Percentiles rank a stretch among this genome's conserved stretches.
Conservation (phyloP, 208 protist genomes). For the Herpetomonas samuelpessoai region DNA sequence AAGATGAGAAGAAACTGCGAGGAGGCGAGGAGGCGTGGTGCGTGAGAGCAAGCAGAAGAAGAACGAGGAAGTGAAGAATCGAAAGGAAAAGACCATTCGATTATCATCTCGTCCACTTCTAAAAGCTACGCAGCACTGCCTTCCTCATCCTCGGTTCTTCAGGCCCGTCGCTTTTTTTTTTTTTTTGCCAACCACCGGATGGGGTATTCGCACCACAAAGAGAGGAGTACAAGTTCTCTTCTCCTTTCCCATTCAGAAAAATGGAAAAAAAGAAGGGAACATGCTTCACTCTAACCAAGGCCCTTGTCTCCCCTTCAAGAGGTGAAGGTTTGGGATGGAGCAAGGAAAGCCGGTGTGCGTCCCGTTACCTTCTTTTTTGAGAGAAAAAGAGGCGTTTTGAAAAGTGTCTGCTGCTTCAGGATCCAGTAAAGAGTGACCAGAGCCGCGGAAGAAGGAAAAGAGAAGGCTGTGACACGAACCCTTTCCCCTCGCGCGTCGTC, state of each 20-base stretch:
- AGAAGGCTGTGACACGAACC: too few species aligned
- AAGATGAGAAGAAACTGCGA: slow-evolving; percentile 5
- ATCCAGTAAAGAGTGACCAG: slow-evolving; percentile 9
- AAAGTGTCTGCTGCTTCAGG: slow-evolving; percentile 11
- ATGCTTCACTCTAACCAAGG: too few species aligned
- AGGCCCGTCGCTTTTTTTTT: background rate
- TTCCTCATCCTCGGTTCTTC: background rate
- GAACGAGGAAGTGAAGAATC: background rate
- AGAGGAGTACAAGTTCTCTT: too few species aligned
- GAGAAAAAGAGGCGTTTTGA: slow-evolving; percentile 1
- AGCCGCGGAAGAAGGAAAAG: background rate
- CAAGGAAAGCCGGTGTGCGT: too few species aligned
- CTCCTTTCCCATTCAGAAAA: too few species aligned
- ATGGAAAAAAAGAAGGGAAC: too few species aligned
- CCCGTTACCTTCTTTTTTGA: background rate
- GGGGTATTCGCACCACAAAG: background rate
- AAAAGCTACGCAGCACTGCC: too few species aligned
- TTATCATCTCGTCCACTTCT: too few species aligned
- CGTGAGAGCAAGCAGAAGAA: background rate
- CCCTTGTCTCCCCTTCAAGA: too few species aligned
- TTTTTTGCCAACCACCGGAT: background rate
- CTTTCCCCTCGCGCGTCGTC: background rate
- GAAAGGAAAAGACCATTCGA: too few species aligned
- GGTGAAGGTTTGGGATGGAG: too few species aligned
- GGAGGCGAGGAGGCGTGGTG: background rate